Evolutionary conservation across 106 monocot species (phyloP).

Genomic region (Narthecium ossifragum): DNA sequence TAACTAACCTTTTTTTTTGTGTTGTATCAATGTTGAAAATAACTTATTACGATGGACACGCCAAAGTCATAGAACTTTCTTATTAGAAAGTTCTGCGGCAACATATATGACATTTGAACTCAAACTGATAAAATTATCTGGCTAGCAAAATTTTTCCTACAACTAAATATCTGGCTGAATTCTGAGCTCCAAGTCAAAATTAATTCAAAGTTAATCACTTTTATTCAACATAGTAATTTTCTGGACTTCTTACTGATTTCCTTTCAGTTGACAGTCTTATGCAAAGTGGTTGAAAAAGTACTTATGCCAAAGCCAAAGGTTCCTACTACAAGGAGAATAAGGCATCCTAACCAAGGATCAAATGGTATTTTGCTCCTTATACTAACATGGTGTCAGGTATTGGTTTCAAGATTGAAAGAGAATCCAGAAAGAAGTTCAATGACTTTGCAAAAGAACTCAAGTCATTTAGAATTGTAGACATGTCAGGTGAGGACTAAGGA

Average conservation of each 20-base stretch:
- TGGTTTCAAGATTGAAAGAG: conserved; percentile 57
- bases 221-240: no score
- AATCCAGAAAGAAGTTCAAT: conserved; percentile 77
- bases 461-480: conserved; percentile 74
- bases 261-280: conserved; percentile 69
- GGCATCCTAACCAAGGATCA: conserved; percentile 46
- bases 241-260: conserved; percentile 30
- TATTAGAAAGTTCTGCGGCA: no score
- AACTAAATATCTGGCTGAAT: no score
- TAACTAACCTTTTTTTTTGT: no score
- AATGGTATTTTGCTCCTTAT: conserved; percentile 82
- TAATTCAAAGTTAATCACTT: no score
- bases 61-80: no score
- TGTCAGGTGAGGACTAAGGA: conserved; percentile 94
- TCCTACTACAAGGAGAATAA: conserved; percentile 13
- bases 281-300: conserved; percentile 83
- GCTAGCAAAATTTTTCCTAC: no score
- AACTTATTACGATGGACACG: no score
- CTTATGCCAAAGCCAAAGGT: conserved; percentile 54
- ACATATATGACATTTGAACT: no score
- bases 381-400: conserved; percentile 55
- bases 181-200: no score
- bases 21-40: no score
- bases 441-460: conserved; percentile 85
- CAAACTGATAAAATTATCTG: no score